Base-by-base conservation (phyloP, 371 early-diverging fungal species). In the Apophysomyces variabilis region DNA sequence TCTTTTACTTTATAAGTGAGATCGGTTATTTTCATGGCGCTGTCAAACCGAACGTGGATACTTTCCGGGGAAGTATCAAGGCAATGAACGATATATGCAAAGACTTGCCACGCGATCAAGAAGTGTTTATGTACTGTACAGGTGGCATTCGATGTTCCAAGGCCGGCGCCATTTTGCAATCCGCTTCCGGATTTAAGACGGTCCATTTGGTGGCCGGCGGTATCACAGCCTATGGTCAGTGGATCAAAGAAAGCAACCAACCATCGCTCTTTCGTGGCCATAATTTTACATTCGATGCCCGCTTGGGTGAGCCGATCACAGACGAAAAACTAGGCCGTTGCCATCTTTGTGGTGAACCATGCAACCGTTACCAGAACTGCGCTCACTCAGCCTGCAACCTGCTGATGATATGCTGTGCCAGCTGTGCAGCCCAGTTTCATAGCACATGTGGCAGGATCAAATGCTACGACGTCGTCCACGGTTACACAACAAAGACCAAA, bases 111-210 rank as follows among this genome's bases (percentile, higher is more conserved):
- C 65, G 69, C 5, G 83, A 89, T 38, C 80, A 90, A 70, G 88
- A 89, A 18, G 83, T 93, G 6, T 91, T 87, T 71, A 93, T 93
- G 94, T 93, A 93, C 64, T 93, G 94, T 75, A 93, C 94, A 32
- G 92, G 93, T 35, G 92, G 92, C 18, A 92, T 92, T 47, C 83
- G 92, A n/a, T 92, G 92, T 62, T 86, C 89, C 8, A 85, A 89
- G 21, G 91, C 91, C 6, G 92, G 92, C 7, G 92, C 94, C 5
- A 85, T 93, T 16, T 78, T 93, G 13, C 90, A 86, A 35, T 84
- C 91, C 0, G 84, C 74, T 0, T 75, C 85, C 11, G 93, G 92
- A 7, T 89, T 88, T 64, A 69, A 87, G 7, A 85, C 85, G 6
- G 91, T 93, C 44, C 88, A 89, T 61, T 82, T 91, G 50, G 86